Conservation (phyloP, 306 rosid genomes). For the Cyamopsis tetragonoloba region DNA sequence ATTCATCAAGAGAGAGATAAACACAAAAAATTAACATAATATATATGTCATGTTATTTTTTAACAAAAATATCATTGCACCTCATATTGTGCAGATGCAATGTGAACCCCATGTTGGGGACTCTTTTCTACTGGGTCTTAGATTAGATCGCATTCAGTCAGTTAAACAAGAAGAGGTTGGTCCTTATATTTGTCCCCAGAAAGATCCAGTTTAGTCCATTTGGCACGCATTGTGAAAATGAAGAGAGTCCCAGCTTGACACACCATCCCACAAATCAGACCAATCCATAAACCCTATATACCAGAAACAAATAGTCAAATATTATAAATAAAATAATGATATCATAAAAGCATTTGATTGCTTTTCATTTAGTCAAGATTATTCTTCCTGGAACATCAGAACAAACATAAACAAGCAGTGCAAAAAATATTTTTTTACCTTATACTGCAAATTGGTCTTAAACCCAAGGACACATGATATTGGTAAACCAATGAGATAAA, state of each 20-base stretch:
- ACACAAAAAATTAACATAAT: too few relatives aligned
- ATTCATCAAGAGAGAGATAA: too few relatives aligned
- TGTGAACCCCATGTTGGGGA: too few relatives aligned
- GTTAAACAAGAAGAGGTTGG: slow-evolving; percentile 1
- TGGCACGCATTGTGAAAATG: slow-evolving; percentile 28
- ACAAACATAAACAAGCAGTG: background rate
- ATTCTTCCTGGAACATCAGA: background rate
- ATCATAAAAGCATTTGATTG: background rate
- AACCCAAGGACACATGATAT: slow-evolving; percentile 57
- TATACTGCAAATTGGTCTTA: slow-evolving; percentile 44
- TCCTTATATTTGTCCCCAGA: slow-evolving; percentile 7
- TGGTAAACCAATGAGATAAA: slow-evolving; percentile 68
- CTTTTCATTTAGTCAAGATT: background rate
- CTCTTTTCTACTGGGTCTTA: too few relatives aligned
- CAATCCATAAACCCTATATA: slow-evolving; percentile 86
- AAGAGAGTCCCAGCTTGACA: slow-evolving; percentile 53
- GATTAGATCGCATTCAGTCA: background rate
- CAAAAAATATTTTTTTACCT: slow-evolving; percentile 37
- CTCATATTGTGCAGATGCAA: too few relatives aligned
- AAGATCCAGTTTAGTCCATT: slow-evolving; percentile 45
- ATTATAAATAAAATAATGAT: background rate
- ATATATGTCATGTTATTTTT: too few relatives aligned
- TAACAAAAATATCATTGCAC: too few relatives aligned
- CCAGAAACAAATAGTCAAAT: background rate
- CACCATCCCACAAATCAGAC: slow-evolving; percentile 58